phyloP scores from a whole-genome alignment of 2,329 filamentous ascomycete species.

The Diaporthe ampelina region DNA sequence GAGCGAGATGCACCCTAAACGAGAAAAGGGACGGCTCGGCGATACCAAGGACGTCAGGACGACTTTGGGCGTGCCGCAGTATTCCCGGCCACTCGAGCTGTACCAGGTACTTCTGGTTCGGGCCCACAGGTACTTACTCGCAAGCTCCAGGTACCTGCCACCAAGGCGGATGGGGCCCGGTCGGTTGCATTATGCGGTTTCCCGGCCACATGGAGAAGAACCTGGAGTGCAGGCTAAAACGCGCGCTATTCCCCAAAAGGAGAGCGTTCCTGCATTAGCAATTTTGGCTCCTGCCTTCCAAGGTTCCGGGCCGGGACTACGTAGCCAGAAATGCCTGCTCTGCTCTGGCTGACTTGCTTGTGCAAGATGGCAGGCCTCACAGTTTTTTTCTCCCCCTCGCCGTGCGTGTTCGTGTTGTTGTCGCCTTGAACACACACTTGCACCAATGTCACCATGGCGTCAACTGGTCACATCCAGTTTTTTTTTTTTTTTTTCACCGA shows the following conservation, averaged over 20 bases:
- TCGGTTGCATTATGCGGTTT: slow-evolving; percentile 33
- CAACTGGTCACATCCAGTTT: background rate
- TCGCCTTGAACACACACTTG: background rate
- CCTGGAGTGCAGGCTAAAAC: slow-evolving; percentile 42
- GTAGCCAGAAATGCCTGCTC: slow-evolving; percentile 18
- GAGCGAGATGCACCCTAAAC: background rate
- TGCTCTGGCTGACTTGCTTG: slow-evolving; percentile 7
- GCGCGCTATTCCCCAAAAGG: slow-evolving; percentile 34
- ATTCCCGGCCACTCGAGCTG: slow-evolving; percentile 28
- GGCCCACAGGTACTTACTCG: slow-evolving; percentile 40
- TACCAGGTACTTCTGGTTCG: slow-evolving; percentile 32
- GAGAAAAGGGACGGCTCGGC: slow-evolving; percentile 19
- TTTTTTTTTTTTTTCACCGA: background rate
- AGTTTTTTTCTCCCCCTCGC: background rate
- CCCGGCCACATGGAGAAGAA: slow-evolving; percentile 40
- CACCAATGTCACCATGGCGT: slow-evolving; percentile 20
- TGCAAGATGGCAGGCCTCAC: slow-evolving; percentile 17
- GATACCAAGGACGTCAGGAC: slow-evolving; percentile 12
- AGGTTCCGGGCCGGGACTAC: slow-evolving; percentile 27
- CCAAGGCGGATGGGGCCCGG: slow-evolving; percentile 20
- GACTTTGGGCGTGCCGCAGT: slow-evolving; percentile 8
- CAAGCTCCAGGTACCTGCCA: slow-evolving; percentile 37
- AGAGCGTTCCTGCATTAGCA: slow-evolving; percentile 43
- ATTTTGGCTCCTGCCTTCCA: slow-evolving; percentile 30
- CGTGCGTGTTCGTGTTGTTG: background rate